Conservation (phyloP, 768 basidiomycete species). For the Trametes sanguinea region DNA sequence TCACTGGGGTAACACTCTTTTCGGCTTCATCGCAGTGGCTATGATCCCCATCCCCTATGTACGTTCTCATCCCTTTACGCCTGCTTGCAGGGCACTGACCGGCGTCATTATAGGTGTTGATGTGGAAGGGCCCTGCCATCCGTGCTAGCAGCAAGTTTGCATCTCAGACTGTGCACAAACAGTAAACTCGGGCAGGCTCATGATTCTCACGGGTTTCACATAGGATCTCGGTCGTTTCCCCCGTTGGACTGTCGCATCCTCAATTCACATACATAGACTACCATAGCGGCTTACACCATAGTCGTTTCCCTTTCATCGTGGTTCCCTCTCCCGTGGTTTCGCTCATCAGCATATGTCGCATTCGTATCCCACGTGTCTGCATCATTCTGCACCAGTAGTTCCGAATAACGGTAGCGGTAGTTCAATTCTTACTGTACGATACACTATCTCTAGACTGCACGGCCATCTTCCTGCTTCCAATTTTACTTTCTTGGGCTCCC, state of each 20-base stretch:
- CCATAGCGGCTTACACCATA: background rate
- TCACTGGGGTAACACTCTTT: constrained; percentile 50
- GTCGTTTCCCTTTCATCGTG: background rate
- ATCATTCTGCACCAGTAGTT: background rate
- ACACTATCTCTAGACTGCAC: constrained; percentile 9
- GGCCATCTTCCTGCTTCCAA: background rate
- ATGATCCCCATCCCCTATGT: constrained; percentile 50
- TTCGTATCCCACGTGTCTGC: background rate
- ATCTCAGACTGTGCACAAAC: constrained; percentile 20
- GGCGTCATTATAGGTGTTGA: constrained; percentile 23
- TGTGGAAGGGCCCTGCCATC: constrained; percentile 30
- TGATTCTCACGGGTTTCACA: background rate
- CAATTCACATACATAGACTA: background rate
- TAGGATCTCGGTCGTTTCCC: background rate
- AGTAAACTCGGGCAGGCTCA: background rate
- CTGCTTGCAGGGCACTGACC: background rate
- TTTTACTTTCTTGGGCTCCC: background rate
- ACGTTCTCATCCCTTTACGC: constrained; percentile 18
- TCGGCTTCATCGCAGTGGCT: constrained; percentile 42
- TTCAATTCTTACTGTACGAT: constrained; percentile 5
- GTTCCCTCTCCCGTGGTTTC: background rate
- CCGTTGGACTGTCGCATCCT: background rate
- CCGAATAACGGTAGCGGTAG: background rate
- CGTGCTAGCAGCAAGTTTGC: constrained; percentile 32
- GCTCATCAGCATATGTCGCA: background rate